These are phyloP conservation scores for Epichloe sibirici DNA, from an alignment of 2,329 filamentous ascomycete genomes.

Conservation along the genomic window DNA sequence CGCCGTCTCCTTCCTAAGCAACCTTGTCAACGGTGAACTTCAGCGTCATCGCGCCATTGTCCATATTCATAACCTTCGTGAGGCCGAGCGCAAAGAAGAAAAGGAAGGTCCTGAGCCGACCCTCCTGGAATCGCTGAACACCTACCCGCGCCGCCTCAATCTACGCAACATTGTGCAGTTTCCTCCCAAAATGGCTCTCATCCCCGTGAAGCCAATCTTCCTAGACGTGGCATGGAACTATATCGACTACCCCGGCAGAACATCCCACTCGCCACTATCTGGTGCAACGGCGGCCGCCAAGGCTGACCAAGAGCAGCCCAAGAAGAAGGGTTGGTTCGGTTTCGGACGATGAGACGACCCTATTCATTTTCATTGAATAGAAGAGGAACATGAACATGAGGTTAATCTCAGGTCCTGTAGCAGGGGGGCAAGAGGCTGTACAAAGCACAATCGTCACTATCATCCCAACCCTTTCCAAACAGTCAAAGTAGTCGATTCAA, in stretches of 20 bases:
- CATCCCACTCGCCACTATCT: constrained; percentile 7
- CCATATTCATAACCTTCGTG: constrained; percentile 58
- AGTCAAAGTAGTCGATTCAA: no score
- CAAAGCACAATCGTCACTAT: no score
- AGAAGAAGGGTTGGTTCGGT: constrained; percentile 67
- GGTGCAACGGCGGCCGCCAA: constrained; percentile 20
- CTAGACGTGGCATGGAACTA: constrained; percentile 97
- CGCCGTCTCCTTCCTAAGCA: constrained; percentile 46
- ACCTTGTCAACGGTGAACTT: constrained; percentile 56
- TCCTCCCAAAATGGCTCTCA: constrained; percentile 68
- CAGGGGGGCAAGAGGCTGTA: no score
- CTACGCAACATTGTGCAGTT: constrained; percentile 74
- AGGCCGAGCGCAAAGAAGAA: constrained; percentile 32
- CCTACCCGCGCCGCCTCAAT: constrained; percentile 66
- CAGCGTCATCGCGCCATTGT: constrained; percentile 77
- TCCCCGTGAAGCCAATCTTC: constrained; percentile 91
- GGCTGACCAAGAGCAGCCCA: constrained; percentile 27
- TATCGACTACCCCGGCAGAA: constrained; percentile 71
- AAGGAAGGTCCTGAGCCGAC: constrained; percentile 28
- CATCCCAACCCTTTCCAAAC: no score
- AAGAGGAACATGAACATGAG: neutral
- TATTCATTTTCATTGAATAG: neutral
- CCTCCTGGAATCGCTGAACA: constrained; percentile 60
- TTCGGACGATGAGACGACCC: constrained; percentile 40
- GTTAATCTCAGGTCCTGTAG: neutral